These are phyloP conservation scores for Apiospora saccharicola DNA, from an alignment of 2,329 filamentous ascomycete genomes.

Conservation along the genomic window DNA sequence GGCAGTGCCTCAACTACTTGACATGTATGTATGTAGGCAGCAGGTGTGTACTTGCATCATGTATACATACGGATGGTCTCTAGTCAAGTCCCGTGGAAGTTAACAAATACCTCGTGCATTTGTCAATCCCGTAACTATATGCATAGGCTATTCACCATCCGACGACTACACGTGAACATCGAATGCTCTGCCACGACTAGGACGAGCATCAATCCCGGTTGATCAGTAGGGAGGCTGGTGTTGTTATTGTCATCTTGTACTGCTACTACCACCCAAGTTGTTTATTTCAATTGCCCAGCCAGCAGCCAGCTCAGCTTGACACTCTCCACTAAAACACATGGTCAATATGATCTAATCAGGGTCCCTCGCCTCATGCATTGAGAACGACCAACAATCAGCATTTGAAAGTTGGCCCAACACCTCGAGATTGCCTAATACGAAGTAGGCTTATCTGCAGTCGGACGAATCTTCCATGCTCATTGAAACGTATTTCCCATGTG, in stretches of 20 bases:
- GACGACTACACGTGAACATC: not conserved
- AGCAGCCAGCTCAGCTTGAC: not conserved
- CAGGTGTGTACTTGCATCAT: not conserved
- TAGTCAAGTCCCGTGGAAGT: not conserved
- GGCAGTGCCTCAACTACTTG: not conserved
- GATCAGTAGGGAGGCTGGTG: not conserved
- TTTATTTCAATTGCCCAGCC: slow-evolving; percentile 7
- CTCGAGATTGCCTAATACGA: not conserved
- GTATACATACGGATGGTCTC: too few species aligned
- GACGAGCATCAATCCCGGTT: not conserved
- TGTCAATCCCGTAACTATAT: not conserved
- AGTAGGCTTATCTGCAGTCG: not conserved
- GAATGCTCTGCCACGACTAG: not conserved
- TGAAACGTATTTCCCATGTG: slow-evolving; percentile 16
- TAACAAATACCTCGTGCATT: not conserved
- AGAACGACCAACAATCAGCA: not conserved
- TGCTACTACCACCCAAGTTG: not conserved
- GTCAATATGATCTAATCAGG: slow-evolving; percentile 7
- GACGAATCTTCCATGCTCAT: not conserved
- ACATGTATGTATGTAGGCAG: not conserved
- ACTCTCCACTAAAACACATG: slow-evolving; percentile 1
- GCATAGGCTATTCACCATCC: not conserved
- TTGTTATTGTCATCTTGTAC: not conserved
- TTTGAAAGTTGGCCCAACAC: not conserved
- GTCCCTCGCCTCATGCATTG: slow-evolving; percentile 4